phyloP scores from a whole-genome alignment of 768 basidiomycete species.

The Auriscalpium microsporum region DNA sequence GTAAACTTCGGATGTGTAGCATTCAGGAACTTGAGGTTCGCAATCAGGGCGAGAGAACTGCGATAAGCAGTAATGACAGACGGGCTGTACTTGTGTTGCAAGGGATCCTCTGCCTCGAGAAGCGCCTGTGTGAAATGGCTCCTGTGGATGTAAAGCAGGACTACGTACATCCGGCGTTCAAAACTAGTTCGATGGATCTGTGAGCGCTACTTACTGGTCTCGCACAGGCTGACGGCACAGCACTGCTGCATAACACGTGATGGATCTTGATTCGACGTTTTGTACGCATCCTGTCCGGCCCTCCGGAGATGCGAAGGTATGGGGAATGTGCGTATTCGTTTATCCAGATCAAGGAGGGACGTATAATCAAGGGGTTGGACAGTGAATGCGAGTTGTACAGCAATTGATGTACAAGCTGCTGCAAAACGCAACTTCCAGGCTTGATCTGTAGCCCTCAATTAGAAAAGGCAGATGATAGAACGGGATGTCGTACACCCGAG shows the following conservation, averaged over 20 bases:
- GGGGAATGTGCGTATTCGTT: constrained; percentile 41
- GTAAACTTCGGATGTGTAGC: constrained; percentile 26
- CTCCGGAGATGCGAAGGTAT: constrained; percentile 36
- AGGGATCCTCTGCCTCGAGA: constrained; percentile 30
- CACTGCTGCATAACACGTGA: constrained; percentile 38
- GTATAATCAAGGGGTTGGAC: constrained; percentile 32
- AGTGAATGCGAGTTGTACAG: constrained; percentile 35
- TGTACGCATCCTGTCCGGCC: constrained; percentile 25
- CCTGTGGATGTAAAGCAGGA: constrained; percentile 30
- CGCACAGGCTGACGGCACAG: constrained; percentile 30
- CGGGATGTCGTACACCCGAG: constrained; percentile 31
- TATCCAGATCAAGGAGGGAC: constrained; percentile 40
- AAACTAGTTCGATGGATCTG: neutral
- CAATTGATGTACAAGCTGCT: constrained; percentile 35
- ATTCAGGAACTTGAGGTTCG: constrained; percentile 31
- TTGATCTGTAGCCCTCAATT: constrained; percentile 12
- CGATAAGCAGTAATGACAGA: constrained; percentile 39
- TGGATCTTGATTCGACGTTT: constrained; percentile 34
- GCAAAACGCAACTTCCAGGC: constrained; percentile 38
- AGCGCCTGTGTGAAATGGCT: constrained; percentile 42
- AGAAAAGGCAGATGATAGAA: neutral
- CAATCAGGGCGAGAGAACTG: constrained; percentile 35
- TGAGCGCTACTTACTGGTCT: constrained; percentile 34
- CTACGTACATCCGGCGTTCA: constrained; percentile 14
- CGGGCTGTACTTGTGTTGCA: constrained; percentile 35